These are phyloP conservation scores for Hypoxylon sp. DNA, from an alignment of 2,329 filamentous ascomycete genomes.

Conservation along the genomic window DNA sequence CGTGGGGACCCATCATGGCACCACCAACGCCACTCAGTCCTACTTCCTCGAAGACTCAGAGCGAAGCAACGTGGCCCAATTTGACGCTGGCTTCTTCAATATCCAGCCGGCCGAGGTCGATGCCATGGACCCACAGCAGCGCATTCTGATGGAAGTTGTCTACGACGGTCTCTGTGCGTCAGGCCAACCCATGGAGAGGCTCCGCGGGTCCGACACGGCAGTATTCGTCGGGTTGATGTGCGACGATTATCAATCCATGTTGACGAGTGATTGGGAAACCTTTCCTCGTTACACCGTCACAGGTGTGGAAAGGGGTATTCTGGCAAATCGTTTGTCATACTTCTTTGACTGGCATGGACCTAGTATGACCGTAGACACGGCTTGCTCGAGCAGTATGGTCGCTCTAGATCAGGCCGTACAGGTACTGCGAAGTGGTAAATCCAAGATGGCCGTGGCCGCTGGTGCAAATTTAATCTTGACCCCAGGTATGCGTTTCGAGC, in stretches of 20 bases:
- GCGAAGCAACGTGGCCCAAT: conserved; percentile 7
- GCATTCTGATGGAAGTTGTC: conserved; percentile 25
- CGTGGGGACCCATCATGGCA: conserved; percentile 54
- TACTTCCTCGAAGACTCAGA: conserved; percentile 56
- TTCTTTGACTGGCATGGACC: conserved; percentile 59
- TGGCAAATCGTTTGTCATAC: conserved; percentile 48
- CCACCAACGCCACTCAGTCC: conserved; percentile 53
- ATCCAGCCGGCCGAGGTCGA: conserved; percentile 35
- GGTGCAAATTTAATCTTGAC: conserved; percentile 35
- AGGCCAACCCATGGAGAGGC: conserved; percentile 10
- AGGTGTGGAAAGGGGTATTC: conserved; percentile 54
- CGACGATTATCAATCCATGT: conserved; percentile 30
- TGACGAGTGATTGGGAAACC: conserved; percentile 33
- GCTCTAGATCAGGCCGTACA: conserved; percentile 54
- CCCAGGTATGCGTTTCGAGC: conserved; percentile 12
- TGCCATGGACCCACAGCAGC: conserved; percentile 26
- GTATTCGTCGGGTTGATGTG: conserved; percentile 25
- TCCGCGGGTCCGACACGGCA: conserved; percentile 15
- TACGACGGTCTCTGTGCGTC: conserved; percentile 25
- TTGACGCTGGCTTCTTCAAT: conserved; percentile 36
- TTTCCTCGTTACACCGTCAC: conserved; percentile 38
- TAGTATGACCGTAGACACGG: conserved; percentile 61
- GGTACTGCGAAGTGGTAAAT: conserved; percentile 50
- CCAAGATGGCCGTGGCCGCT: conserved; percentile 29
- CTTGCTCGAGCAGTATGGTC: conserved; percentile 59